These are phyloP conservation scores for Gnomoniopsis smithogilvyi DNA, from an alignment of 2,329 filamentous ascomycete genomes.

Conservation along the genomic window DNA sequence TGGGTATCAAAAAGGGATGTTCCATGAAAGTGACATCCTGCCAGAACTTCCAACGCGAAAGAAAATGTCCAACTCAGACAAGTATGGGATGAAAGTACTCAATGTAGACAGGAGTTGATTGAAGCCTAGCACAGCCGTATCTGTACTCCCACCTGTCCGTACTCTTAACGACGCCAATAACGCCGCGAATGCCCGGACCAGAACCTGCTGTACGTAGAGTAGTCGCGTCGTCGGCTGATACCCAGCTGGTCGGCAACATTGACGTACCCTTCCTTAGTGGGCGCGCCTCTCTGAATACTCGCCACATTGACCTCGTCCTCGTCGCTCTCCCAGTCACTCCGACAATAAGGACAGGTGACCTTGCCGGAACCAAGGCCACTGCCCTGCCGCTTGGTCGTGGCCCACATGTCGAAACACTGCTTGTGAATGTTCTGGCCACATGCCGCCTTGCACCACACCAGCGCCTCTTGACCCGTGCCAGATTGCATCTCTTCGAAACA, in stretches of 20 bases:
- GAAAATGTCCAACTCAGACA: too few relatives aligned
- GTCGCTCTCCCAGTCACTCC: constrained; percentile 52
- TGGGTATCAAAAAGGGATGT: too few relatives aligned
- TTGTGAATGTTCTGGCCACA: constrained; percentile 56
- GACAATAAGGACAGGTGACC: constrained; percentile 61
- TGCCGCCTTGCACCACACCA: constrained; percentile 49
- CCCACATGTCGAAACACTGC: constrained; percentile 54
- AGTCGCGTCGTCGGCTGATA: constrained; percentile 47
- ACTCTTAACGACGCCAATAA: too few relatives aligned
- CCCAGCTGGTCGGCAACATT: constrained; percentile 62
- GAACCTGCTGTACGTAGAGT: constrained; percentile 12
- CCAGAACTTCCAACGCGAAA: too few relatives aligned
- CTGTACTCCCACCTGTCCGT: too few relatives aligned
- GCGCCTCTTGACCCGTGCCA: constrained; percentile 28
- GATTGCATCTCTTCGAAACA: constrained; percentile 49
- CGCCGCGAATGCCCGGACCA: background rate
- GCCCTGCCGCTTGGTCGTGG: constrained; percentile 39
- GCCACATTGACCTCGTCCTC: constrained; percentile 40
- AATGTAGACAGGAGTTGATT: too few relatives aligned
- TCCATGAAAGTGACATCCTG: too few relatives aligned
- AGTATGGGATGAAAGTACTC: too few relatives aligned
- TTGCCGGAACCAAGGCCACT: constrained; percentile 21
- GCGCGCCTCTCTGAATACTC: constrained; percentile 28
- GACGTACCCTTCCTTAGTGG: constrained; percentile 51
- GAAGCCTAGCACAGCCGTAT: too few relatives aligned